Evolutionary conservation across 2,329 filamentous ascomycete genomes (phyloP).

Genomic region (Diatrype stigma): DNA sequence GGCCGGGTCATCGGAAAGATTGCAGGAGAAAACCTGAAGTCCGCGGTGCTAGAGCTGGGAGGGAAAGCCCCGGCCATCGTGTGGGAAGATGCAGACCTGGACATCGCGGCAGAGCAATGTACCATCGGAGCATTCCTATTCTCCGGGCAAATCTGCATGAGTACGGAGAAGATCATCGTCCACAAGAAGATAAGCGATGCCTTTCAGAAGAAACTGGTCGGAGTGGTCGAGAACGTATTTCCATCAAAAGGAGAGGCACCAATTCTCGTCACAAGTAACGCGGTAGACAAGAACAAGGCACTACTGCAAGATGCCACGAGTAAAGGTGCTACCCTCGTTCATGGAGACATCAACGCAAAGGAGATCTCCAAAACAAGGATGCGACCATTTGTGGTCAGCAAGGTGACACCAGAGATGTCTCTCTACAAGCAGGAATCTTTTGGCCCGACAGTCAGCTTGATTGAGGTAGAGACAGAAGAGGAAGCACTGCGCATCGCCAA

Average conservation of each 20-base stretch:
- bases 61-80: constrained; percentile 66
- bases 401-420: constrained; percentile 62
- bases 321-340: constrained; percentile 54
- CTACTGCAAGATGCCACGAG: constrained; percentile 52
- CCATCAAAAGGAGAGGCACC: constrained; percentile 20
- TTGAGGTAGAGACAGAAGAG: constrained; percentile 56
- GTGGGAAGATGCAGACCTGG: constrained; percentile 62
- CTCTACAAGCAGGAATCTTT: constrained; percentile 64
- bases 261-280: constrained; percentile 23
- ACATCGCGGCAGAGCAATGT: constrained; percentile 56
- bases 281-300: constrained; percentile 26
- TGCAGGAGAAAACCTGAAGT: constrained; percentile 63
- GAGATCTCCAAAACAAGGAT: constrained; percentile 39
- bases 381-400: constrained; percentile 55
- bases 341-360: constrained; percentile 39
- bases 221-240: constrained; percentile 20
- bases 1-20: constrained; percentile 60
- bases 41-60: constrained; percentile 64
- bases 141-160: constrained; percentile 66
- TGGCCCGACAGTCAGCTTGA: constrained; percentile 58
- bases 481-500: constrained; percentile 63
- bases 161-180: constrained; percentile 64
- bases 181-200: constrained; percentile 48
- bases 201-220: constrained; percentile 40
- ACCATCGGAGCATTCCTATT: constrained; percentile 58